A percentile compares a stretch with the other conserved stretches of the same genome.
phyloP scores from a whole-genome alignment of 306 rosid species.

The Quercus dentata region DNA sequence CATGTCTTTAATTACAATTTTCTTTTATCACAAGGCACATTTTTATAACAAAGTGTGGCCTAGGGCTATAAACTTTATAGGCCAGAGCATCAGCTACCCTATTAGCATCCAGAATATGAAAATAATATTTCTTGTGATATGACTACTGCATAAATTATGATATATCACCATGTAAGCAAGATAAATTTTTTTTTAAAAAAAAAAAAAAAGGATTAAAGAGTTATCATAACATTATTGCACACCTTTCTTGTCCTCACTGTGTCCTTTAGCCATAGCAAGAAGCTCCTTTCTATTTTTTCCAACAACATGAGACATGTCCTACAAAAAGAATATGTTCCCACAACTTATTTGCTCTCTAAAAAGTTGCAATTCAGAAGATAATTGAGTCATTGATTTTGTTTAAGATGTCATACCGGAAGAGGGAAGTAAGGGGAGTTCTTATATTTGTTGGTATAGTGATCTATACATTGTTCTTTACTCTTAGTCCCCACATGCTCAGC shows the following conservation, averaged over 20 bases:
- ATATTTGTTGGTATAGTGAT: slow-evolving; percentile 75
- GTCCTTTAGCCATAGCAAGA: slow-evolving; percentile 98
- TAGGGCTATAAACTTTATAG: slow-evolving; percentile 3
- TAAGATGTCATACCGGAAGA: slow-evolving; percentile 72
- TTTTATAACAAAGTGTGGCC: neutral
- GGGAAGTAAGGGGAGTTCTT: slow-evolving; percentile 80
- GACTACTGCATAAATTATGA: neutral
- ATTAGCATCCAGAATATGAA: neutral
- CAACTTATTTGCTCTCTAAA: slow-evolving; percentile 22
- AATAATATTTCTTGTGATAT: neutral
- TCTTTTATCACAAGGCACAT: neutral
- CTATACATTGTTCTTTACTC: slow-evolving; percentile 88
- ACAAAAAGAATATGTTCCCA: slow-evolving; percentile 27
- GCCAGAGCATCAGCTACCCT: neutral
- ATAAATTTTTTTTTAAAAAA: slow-evolving; percentile 3
- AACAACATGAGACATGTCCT: slow-evolving; percentile 97
- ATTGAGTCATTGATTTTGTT: neutral
- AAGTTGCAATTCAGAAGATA: slow-evolving; percentile 13
- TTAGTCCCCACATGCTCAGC: slow-evolving; percentile 99
- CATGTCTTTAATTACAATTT: neutral
- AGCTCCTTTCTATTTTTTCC: slow-evolving; percentile 96
- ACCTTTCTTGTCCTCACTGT: slow-evolving; percentile 93
- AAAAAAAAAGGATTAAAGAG: neutral
- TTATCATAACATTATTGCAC: slow-evolving; percentile 16
- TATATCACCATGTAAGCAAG: neutral